These are phyloP conservation scores for Epicoccum nigrum DNA, from an alignment of 2,329 filamentous ascomycete genomes.

Conservation along the genomic window DNA sequence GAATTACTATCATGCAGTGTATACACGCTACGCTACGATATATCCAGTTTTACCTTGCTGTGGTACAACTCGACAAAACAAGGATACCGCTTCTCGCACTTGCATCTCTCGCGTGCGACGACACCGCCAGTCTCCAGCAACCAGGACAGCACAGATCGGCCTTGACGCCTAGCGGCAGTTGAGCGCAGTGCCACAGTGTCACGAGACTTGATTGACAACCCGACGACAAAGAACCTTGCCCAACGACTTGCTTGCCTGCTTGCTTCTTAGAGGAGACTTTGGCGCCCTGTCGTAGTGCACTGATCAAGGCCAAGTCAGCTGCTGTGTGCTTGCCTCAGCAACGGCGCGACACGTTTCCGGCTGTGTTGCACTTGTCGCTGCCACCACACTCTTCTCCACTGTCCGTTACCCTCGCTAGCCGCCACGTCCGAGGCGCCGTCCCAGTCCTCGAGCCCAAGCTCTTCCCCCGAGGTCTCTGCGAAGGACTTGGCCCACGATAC, in stretches of 20 bases:
- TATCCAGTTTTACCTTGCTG: too few species aligned
- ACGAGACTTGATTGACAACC: slow-evolving; percentile 5
- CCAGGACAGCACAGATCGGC: background rate
- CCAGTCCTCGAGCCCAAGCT: slow-evolving; percentile 64
- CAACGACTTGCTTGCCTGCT: background rate
- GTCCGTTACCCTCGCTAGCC: slow-evolving; percentile 38
- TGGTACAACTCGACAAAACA: background rate
- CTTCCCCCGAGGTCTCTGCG: slow-evolving; percentile 50
- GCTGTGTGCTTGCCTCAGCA: slow-evolving; percentile 57
- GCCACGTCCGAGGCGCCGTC: slow-evolving; percentile 55
- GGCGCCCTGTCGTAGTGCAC: background rate
- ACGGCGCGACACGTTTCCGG: slow-evolving; percentile 67
- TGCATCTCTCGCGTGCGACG: slow-evolving; percentile 3
- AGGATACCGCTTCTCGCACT: background rate
- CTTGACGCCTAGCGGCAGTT: background rate
- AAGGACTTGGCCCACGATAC: slow-evolving; percentile 63
- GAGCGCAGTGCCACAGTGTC: slow-evolving; percentile 2
- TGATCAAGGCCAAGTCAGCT: slow-evolving; percentile 9
- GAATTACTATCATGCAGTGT: slow-evolving; percentile 7
- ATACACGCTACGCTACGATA: slow-evolving; percentile 5
- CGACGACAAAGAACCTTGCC: background rate
- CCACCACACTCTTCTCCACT: slow-evolving; percentile 68
- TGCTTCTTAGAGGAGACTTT: background rate
- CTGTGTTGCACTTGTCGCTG: slow-evolving; percentile 66
- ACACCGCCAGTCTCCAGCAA: slow-evolving; percentile 13